phyloP scores from a whole-genome alignment of 1,139 yeast species.

The Kurtzmaniella quercitrusa region DNA sequence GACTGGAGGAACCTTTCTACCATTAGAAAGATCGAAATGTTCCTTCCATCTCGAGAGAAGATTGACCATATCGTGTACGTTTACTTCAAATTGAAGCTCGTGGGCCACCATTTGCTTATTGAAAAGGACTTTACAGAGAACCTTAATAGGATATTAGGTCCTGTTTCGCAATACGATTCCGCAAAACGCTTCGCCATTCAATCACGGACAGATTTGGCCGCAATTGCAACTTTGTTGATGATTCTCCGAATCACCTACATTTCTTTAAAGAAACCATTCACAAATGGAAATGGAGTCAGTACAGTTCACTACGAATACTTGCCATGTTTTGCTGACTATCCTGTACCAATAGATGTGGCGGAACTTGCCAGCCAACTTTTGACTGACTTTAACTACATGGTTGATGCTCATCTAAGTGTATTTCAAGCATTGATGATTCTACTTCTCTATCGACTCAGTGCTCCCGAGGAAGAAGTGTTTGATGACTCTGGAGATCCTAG shows the following conservation, averaged over 20 bases:
- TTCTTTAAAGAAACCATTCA: slow-evolving; percentile 15
- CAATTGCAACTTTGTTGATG: slow-evolving; percentile 20
- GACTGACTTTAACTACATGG: slow-evolving; percentile 44
- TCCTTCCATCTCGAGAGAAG: not conserved
- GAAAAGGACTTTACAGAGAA: slow-evolving; percentile 26
- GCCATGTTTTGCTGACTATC: slow-evolving; percentile 17
- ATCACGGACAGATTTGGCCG: slow-evolving; percentile 20
- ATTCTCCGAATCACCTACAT: slow-evolving; percentile 22
- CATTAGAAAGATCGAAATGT: not conserved
- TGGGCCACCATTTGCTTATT: slow-evolving; percentile 49
- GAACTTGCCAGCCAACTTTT: slow-evolving; percentile 38
- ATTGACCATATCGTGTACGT: slow-evolving; percentile 14
- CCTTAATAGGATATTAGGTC: slow-evolving; percentile 18
- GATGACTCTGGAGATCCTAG: not conserved
- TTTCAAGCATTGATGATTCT: slow-evolving; percentile 43
- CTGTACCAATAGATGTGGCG: slow-evolving; percentile 18
- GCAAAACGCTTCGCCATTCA: slow-evolving; percentile 2
- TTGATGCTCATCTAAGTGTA: slow-evolving; percentile 45
- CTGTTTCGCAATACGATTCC: slow-evolving; percentile 14
- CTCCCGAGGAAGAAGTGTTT: slow-evolving; percentile 43
- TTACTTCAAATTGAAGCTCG: slow-evolving; percentile 43
- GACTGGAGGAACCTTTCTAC: not conserved
- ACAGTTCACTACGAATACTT: slow-evolving; percentile 9
- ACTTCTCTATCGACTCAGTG: slow-evolving; percentile 34
- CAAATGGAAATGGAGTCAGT: slow-evolving; percentile 12